phyloP scores from a whole-genome alignment of 371 early-diverging fungal species.

The Mortierella sp. region DNA sequence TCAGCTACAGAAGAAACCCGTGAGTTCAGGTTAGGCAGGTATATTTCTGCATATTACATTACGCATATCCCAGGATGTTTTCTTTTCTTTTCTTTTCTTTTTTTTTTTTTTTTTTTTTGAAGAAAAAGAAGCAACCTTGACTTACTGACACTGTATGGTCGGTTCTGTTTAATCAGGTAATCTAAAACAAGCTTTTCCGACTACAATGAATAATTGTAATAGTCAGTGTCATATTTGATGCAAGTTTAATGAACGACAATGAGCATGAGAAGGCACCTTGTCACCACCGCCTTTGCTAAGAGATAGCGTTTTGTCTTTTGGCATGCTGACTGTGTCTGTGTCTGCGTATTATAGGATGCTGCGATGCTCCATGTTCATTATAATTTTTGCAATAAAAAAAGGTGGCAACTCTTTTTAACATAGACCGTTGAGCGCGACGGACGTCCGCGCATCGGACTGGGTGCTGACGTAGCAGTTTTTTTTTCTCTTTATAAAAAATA shows the following conservation, averaged over 20 bases:
- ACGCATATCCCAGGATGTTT: background rate
- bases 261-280: constrained; percentile 24
- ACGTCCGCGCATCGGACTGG: too few relatives aligned
- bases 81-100: too few relatives aligned
- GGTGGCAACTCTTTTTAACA: background rate
- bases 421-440: too few relatives aligned
- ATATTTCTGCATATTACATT: background rate
- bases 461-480: background rate
- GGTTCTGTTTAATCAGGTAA: constrained; percentile 46
- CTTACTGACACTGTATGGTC: constrained; percentile 51
- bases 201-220: constrained; percentile 6
- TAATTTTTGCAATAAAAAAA: background rate
- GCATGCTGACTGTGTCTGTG: constrained; percentile 13
- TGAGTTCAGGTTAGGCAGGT: too few relatives aligned
- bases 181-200: constrained; percentile 42
- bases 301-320: constrained; percentile 42
- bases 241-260: background rate
- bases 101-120: too few relatives aligned
- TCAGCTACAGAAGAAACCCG: constrained; percentile 18
- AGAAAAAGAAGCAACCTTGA: background rate
- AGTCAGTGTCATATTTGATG: background rate
- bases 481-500: background rate
- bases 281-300: constrained; percentile 22
- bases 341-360: too few relatives aligned
- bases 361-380: too few relatives aligned